phyloP scores from a whole-genome alignment of 257 asterid genomes.

The Solanum neorickii region DNA sequence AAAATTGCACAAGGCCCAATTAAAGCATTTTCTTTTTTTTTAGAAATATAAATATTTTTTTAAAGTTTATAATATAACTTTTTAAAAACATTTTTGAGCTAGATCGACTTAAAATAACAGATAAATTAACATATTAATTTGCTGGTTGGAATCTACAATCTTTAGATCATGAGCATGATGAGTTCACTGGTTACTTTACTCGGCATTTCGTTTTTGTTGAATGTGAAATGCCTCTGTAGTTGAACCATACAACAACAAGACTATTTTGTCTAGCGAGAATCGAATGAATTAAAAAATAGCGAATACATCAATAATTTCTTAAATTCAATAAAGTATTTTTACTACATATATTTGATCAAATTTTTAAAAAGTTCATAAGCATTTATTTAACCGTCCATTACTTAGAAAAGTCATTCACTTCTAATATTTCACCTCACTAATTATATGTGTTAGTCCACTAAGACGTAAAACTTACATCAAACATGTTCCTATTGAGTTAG shows the following conservation, averaged over 20 bases:
- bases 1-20: not conserved
- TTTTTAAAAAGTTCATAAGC: not conserved
- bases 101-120: no score
- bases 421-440: not conserved
- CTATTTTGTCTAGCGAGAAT: not conserved
- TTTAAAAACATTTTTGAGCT: rapidly evolving
- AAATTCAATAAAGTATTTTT: no score
- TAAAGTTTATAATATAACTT: no score
- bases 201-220: not conserved
- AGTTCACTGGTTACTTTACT: not conserved
- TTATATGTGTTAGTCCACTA: no score
- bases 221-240: not conserved
- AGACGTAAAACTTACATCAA: no score
- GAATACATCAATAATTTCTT: no score
- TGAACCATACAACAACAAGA: not conserved
- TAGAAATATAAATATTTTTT: no score
- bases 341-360: no score
- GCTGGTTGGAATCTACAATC: not conserved
- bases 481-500: no score
- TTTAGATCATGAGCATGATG: no score
- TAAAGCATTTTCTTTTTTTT: rapidly evolving
- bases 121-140: not conserved
- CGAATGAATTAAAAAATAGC: not conserved
- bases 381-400: not conserved
- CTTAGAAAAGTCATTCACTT: not conserved